Conservation (phyloP, 495 filamentous ascomycete species). For the Xylaria castorea region DNA sequence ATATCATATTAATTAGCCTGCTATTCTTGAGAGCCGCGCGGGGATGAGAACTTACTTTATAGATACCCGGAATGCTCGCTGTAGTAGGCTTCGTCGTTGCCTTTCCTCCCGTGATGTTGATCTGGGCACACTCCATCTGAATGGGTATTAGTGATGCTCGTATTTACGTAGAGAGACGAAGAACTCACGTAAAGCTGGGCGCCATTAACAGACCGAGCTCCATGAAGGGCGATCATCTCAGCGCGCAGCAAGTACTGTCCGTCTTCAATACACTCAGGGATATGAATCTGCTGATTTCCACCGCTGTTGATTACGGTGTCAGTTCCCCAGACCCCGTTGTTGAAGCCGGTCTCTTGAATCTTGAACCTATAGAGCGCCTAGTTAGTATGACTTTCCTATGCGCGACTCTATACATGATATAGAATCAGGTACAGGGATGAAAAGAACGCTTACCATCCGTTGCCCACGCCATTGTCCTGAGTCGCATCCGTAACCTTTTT, state of each 20-base stretch:
- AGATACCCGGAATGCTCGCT: constrained; percentile 54
- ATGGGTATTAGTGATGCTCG: constrained; percentile 5
- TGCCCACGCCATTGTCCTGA: constrained; percentile 51
- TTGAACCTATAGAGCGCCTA: constrained; percentile 40
- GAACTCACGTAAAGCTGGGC: constrained; percentile 59
- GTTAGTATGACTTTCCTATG: not conserved
- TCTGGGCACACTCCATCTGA: constrained; percentile 58
- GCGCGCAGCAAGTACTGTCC: constrained; percentile 59
- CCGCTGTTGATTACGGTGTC: constrained; percentile 53
- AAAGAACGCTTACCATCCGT: constrained; percentile 46
- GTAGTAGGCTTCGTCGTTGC: constrained; percentile 45
- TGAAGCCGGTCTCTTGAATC: constrained; percentile 48
- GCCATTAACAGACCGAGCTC: constrained; percentile 42
- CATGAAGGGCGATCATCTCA: constrained; percentile 61
- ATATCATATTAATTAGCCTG: not conserved
- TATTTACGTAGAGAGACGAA: constrained; percentile 17
- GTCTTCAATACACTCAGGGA: constrained; percentile 52
- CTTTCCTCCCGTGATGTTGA: constrained; percentile 53
- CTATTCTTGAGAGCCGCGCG: not conserved
- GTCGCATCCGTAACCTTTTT: constrained; percentile 57
- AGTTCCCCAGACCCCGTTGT: constrained; percentile 50
- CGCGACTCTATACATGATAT: not conserved
- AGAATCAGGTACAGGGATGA: not conserved
- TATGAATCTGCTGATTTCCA: constrained; percentile 51
- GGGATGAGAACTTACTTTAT: constrained; percentile 36